Percentiles rank a stretch among this genome's conserved stretches.
These are phyloP conservation scores for Mycena rosella DNA, from an alignment of 768 basidiomycete species.

Conservation along the genomic window DNA sequence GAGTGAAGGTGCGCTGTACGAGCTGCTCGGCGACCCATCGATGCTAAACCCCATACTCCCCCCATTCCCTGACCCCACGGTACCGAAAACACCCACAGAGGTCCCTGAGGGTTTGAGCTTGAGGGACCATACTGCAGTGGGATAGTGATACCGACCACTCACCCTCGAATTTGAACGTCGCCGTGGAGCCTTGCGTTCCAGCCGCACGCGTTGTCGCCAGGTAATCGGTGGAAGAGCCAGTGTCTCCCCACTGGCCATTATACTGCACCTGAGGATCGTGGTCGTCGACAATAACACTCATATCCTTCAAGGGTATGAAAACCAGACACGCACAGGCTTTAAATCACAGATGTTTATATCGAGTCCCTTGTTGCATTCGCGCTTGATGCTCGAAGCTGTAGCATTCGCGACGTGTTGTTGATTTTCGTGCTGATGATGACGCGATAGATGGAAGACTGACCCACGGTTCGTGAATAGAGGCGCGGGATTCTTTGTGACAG, in stretches of 20 bases:
- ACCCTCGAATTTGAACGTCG: conserved; percentile 14
- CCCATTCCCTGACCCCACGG: background rate
- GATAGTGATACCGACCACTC: background rate
- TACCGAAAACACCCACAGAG: conserved; percentile 9
- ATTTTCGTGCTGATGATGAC: too few species aligned
- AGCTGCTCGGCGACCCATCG: background rate
- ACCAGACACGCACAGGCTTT: too few species aligned
- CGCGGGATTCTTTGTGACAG: too few species aligned
- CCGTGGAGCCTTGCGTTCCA: background rate
- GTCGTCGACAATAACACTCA: conserved; percentile 11
- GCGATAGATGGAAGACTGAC: too few species aligned
- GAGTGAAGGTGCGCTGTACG: background rate
- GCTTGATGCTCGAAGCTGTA: too few species aligned
- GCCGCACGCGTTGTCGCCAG: too few species aligned
- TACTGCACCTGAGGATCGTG: background rate
- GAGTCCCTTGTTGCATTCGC: too few species aligned
- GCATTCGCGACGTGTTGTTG: too few species aligned
- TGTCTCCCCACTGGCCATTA: background rate
- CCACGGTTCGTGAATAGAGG: too few species aligned
- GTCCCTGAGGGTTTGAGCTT: conserved; percentile 1
- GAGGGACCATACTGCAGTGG: background rate
- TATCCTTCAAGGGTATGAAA: background rate
- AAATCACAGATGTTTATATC: too few species aligned
- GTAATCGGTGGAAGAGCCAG: too few species aligned
- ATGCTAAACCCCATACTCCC: background rate